A percentile compares a stretch with the other conserved stretches of the same genome.
Evolutionary conservation across 2,329 filamentous ascomycete genomes (phyloP).

Genomic region (Arachnomyces sp.): DNA sequence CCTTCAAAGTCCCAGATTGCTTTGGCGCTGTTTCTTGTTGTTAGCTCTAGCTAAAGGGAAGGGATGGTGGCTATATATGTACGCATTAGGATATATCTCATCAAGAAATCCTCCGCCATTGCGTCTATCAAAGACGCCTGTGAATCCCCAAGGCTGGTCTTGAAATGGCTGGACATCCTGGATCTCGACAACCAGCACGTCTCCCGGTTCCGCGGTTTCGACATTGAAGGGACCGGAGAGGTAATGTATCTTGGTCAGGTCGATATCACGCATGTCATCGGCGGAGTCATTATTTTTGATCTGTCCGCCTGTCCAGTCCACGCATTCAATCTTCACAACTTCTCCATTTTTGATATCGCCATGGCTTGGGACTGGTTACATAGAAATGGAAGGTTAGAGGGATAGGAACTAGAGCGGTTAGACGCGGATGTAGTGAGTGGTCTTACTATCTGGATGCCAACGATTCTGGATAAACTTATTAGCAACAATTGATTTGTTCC

Average conservation of each 20-base stretch:
- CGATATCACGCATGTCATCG: conserved; percentile 79
- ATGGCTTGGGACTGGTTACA: conserved; percentile 59
- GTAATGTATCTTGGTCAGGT: conserved; percentile 79
- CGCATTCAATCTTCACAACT: conserved; percentile 86
- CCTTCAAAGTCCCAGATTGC: conserved; percentile 73
- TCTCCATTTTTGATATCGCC: conserved; percentile 73
- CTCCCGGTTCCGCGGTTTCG: conserved; percentile 74
- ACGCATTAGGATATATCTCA: conserved; percentile 78
- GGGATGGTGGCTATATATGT: conserved; percentile 21
- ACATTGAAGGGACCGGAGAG: conserved; percentile 85
- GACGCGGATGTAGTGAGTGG: background rate
- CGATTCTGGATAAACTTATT: conserved; percentile 57
- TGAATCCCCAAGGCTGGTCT: conserved; percentile 84
- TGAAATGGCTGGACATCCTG: conserved; percentile 87
- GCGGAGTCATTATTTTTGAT: conserved; percentile 84
- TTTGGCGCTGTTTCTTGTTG: conserved; percentile 43
- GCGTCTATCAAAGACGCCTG: conserved; percentile 67
- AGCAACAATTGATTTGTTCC: background rate
- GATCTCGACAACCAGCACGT: conserved; percentile 79
- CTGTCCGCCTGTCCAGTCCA: conserved; percentile 73
- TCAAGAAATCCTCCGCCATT: conserved; percentile 89
- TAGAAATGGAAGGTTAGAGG: background rate
- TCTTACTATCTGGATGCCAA: conserved; percentile 82
- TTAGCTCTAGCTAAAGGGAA: conserved; percentile 28
- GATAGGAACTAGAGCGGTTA: background rate